phyloP scores from a whole-genome alignment of 1,284 basidiomycete species.

The Fomitiporia mediterranea region DNA sequence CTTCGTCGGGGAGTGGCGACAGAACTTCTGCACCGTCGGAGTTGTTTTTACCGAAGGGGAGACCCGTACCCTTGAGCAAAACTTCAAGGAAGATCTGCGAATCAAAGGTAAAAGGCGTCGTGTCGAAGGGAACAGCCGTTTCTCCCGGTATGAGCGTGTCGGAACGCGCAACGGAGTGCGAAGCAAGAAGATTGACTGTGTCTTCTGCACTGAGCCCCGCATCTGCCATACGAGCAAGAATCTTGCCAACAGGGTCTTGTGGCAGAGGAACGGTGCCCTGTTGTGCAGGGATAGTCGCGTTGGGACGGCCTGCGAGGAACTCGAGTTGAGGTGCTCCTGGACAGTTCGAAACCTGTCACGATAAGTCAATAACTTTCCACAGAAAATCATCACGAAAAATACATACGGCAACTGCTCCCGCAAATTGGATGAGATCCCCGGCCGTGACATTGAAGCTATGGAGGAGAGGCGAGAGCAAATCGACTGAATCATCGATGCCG shows the following conservation, averaged over 20 bases:
- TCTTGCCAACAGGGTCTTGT: slow-evolving; percentile 29
- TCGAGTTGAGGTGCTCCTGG: slow-evolving; percentile 28
- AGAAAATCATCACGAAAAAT: too few relatives aligned
- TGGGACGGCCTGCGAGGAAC: slow-evolving; percentile 25
- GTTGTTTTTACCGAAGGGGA: slow-evolving; percentile 17
- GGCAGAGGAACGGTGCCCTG: slow-evolving; percentile 26
- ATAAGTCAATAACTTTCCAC: background rate
- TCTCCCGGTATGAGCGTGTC: slow-evolving; percentile 21
- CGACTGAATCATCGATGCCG: slow-evolving; percentile 10
- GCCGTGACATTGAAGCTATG: slow-evolving; percentile 5
- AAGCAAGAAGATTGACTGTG: slow-evolving; percentile 28
- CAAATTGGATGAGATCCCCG: slow-evolving; percentile 20
- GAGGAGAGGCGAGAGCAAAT: slow-evolving; percentile 5
- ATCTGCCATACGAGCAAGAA: slow-evolving; percentile 26
- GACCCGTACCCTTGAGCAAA: slow-evolving; percentile 21
- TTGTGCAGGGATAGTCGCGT: slow-evolving; percentile 26
- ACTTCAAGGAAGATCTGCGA: slow-evolving; percentile 24
- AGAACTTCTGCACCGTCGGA: slow-evolving; percentile 21
- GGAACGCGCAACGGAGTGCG: slow-evolving; percentile 22
- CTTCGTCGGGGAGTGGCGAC: slow-evolving; percentile 24
- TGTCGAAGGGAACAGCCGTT: slow-evolving; percentile 23
- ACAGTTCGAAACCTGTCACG: slow-evolving; percentile 25
- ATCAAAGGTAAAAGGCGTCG: slow-evolving; percentile 24
- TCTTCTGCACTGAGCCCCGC: slow-evolving; percentile 29
- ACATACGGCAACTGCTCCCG: slow-evolving; percentile 16